These are phyloP conservation scores for Ogataea nakhonphanomensis DNA, from an alignment of 805 yeast species.

Conservation along the genomic window DNA sequence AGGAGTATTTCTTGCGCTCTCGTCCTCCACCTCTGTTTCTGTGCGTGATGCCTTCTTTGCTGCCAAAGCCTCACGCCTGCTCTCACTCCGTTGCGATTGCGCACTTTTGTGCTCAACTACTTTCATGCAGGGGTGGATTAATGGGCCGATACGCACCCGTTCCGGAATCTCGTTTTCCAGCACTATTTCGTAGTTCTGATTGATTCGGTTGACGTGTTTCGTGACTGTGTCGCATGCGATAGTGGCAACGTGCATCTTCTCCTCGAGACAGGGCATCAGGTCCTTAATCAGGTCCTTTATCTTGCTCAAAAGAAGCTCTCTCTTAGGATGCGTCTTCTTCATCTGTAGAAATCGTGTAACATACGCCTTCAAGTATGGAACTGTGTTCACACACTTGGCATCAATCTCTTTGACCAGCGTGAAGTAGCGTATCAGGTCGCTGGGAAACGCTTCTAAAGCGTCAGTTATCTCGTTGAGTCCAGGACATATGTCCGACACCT, in stretches of 20 bases:
- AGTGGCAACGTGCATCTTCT: conserved; percentile 95
- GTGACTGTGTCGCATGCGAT: conserved; percentile 77
- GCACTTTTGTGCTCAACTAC: conserved; percentile 56
- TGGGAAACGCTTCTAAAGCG: conserved; percentile 85
- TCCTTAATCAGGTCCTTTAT: conserved; percentile 54
- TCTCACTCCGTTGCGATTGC: conserved; percentile 76
- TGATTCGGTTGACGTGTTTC: conserved; percentile 67
- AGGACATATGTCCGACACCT: conserved; percentile 51
- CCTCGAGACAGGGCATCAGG: conserved; percentile 88
- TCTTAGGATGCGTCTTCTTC: conserved; percentile 36
- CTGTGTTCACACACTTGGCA: conserved; percentile 79
- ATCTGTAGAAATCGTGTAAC: conserved; percentile 47
- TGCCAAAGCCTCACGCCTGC: conserved; percentile 88
- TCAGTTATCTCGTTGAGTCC: conserved; percentile 91
- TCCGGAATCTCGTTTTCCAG: conserved; percentile 80
- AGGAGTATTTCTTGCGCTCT: conserved; percentile 22
- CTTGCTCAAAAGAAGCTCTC: conserved; percentile 35
- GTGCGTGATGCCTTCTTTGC: conserved; percentile 64
- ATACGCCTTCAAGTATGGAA: conserved; percentile 60
- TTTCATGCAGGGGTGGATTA: conserved; percentile 89
- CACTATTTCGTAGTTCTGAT: conserved; percentile 76
- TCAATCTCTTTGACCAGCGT: conserved; percentile 90
- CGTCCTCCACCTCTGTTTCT: conserved; percentile 22
- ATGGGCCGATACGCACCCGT: conserved; percentile 68
- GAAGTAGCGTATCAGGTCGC: conserved; percentile 76